Evolutionary conservation across 805 yeast genomes (phyloP).

Genomic region (Suhomyces vadensis): DNA sequence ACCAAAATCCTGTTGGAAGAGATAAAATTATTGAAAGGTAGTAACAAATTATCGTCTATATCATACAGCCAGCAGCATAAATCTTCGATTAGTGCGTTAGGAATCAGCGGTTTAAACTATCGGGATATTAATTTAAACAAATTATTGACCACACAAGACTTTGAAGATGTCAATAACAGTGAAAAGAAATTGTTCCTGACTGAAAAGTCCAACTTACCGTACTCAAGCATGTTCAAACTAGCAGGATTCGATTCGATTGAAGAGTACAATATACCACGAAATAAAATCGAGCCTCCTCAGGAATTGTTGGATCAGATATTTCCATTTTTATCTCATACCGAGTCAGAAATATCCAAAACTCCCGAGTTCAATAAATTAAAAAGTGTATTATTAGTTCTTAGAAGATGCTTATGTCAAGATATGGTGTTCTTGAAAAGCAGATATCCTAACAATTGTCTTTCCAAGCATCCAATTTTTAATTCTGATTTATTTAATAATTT

Average conservation of each 20-base stretch:
- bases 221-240: constrained; percentile 14
- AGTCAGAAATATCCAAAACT: constrained; percentile 9
- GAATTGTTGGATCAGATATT: constrained; percentile 27
- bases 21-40: constrained; percentile 26
- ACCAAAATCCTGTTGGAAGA: constrained; percentile 14
- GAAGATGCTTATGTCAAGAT: constrained; percentile 30
- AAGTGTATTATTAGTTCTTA: constrained; percentile 18
- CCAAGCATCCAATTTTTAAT: constrained; percentile 27
- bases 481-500: constrained; percentile 18
- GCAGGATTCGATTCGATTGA: constrained; percentile 25
- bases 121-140: constrained; percentile 21
- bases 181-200: constrained; percentile 14
- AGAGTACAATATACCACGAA: constrained; percentile 21
- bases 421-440: constrained; percentile 25
- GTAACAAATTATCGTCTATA: constrained; percentile 23
- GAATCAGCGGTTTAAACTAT: constrained; percentile 19
- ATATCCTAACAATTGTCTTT: constrained; percentile 26
- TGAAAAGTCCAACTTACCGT: constrained; percentile 14
- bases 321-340: constrained; percentile 25
- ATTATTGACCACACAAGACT: constrained; percentile 19
- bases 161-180: background rate
- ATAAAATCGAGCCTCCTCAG: constrained; percentile 25
- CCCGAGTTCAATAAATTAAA: constrained; percentile 16
- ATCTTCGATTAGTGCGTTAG: constrained; percentile 22
- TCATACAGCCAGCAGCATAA: constrained; percentile 31